Conservation (phyloP, 768 basidiomycete species). For the Hemileccinum impolitum region DNA sequence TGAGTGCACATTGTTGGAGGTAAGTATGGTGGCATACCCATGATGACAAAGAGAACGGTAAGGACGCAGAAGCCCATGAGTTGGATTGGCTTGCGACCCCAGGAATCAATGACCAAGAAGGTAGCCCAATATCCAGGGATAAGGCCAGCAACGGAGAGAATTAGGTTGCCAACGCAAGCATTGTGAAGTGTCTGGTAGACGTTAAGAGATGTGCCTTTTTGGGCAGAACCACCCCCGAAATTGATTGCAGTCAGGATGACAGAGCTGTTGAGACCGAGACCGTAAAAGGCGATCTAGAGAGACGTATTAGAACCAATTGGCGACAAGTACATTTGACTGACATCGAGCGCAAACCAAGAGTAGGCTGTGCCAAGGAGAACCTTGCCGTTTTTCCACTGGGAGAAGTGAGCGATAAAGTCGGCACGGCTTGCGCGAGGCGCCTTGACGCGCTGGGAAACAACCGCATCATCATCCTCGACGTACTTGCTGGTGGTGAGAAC, state of each 20-base stretch:
- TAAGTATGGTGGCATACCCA: conserved; percentile 46
- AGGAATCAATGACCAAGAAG: conserved; percentile 64
- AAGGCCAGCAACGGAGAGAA: conserved; percentile 73
- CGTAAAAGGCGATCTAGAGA: conserved; percentile 78
- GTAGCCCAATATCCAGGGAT: conserved; percentile 70
- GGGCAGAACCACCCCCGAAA: conserved; percentile 41
- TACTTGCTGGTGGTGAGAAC: conserved; percentile 52
- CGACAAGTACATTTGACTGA: conserved; percentile 31
- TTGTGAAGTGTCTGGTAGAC: conserved; percentile 62
- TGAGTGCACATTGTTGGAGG: not conserved
- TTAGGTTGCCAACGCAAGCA: conserved; percentile 69
- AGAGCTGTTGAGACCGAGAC: conserved; percentile 79
- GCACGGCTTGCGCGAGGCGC: conserved; percentile 64
- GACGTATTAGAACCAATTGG: not conserved
- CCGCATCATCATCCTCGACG: conserved; percentile 47
- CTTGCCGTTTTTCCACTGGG: conserved; percentile 75
- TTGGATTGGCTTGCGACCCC: conserved; percentile 84
- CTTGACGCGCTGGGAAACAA: conserved; percentile 51
- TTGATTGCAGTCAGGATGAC: conserved; percentile 74
- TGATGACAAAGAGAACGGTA: conserved; percentile 60
- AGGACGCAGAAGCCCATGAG: conserved; percentile 72
- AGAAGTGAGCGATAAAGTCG: conserved; percentile 70
- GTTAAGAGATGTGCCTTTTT: conserved; percentile 28
- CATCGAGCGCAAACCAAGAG: conserved; percentile 88
- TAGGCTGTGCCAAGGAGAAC: conserved; percentile 74